Evolutionary conservation across 2,329 filamentous ascomycete species (phyloP), one percentile per base, ranked within the genome.

Genomic region (Ciborinia camelliae): DNA sequence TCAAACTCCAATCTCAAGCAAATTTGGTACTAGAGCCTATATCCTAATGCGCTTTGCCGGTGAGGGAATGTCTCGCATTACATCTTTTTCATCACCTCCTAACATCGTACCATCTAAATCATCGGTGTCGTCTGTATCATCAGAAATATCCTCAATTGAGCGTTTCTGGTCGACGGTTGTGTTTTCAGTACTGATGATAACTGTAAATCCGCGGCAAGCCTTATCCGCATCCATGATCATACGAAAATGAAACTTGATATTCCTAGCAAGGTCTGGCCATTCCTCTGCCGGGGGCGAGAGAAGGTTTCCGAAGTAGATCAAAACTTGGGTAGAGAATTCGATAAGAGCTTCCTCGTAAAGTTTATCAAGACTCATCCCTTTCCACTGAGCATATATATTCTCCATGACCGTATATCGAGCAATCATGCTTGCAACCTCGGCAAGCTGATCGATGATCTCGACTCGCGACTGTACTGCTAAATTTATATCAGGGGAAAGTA

Each of bases 361-460:
- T 18, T 12, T 30, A 20, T 62, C 32, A 20, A 64, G 54, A 18
- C 15, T 60, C 66, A 69, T 69, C 3, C 43, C 61, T 20, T 45
- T 39, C 66, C 66, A 68, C 20, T 68, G 59, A 39, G 47, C 26
- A 30, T 69, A 67, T 3, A 68, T 67, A 50, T 57, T 68, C 32
- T 69, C 68, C 59, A 69, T 65, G 10, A 68, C 63, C 12, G 55
- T 58, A 35, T 69, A 68, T 47, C 68, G 59, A 47, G 64, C 68
- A n/a, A 69, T 57, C 2, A 67, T 58, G 12, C 50, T 62, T 18
- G 54, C 60, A 9, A 69, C 37, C 12, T 61, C 55, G 3, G 53
- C 55, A 14, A 67, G 32, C 15, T 62, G 35, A 8, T 37, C 8
- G 9, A 48, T 15, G 18, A 50, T 43, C 20, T 39, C 43, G 4